Conservation (phyloP, 1,139 yeast genomes). For the Suhomyces maxii region DNA sequence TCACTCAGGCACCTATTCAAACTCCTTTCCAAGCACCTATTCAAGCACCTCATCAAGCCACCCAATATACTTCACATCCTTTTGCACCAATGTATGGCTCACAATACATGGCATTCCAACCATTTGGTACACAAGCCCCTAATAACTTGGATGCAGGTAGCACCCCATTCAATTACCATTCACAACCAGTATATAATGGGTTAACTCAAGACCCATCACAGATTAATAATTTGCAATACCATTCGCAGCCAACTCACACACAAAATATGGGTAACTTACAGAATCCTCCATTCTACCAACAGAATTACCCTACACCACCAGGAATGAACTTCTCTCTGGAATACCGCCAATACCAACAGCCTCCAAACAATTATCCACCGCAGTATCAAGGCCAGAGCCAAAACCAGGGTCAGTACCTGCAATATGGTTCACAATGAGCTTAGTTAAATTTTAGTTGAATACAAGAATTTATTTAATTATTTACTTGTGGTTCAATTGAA, state of each 20-base stretch:
- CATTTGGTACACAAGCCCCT: conserved; percentile 2
- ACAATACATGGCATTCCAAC: conserved; percentile 5
- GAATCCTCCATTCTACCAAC: not conserved
- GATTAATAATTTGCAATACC: no score
- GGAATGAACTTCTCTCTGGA: not conserved
- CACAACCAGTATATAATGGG: conserved; percentile 3
- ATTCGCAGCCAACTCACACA: not conserved
- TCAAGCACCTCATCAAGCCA: conserved; percentile 3
- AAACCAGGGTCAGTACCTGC: not conserved
- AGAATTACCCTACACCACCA: not conserved
- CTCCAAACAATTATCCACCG: not conserved
- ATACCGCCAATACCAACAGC: not conserved
- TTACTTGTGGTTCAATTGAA: no score
- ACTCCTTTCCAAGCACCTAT: conserved; percentile 1
- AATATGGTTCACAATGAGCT: not conserved
- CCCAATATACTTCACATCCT: conserved; percentile 3
- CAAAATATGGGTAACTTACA: not conserved
- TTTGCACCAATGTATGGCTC: not conserved
- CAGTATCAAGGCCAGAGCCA: not conserved
- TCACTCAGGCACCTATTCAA: not conserved
- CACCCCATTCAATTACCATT: conserved; percentile 9
- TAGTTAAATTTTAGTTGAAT: no score
- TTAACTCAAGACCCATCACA: not conserved
- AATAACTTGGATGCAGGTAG: conserved; percentile 9
- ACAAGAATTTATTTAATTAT: no score